Evolutionary conservation across 371 early-diverging fungal genomes (phyloP).

Genomic region (Cokeromyces recurvatus): DNA sequence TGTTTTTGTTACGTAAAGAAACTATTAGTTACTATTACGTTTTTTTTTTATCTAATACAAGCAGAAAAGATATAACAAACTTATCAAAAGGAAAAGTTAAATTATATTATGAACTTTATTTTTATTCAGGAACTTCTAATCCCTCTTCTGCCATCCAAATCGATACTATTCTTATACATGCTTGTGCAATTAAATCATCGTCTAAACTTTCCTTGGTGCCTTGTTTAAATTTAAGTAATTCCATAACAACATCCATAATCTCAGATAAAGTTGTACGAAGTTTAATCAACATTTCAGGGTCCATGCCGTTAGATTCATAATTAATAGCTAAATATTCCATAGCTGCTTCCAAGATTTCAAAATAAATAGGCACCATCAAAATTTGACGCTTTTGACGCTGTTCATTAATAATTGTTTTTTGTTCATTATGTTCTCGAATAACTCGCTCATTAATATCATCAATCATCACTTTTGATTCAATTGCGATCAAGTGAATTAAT

Average conservation of each 20-base stretch:
- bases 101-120: too few species aligned
- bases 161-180: slow-evolving; percentile 38
- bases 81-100: too few species aligned
- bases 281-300: slow-evolving; percentile 38
- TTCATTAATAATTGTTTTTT: slow-evolving; percentile 7
- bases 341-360: slow-evolving; percentile 41
- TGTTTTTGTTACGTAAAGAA: too few species aligned
- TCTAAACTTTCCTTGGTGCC: slow-evolving; percentile 24
- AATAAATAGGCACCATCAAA: slow-evolving; percentile 39
- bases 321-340: slow-evolving; percentile 32
- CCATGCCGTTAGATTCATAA: slow-evolving; percentile 24
- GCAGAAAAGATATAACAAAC: too few species aligned
- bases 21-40: too few species aligned
- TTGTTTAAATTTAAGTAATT: slow-evolving; percentile 33
- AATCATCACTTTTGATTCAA: slow-evolving; percentile 48
- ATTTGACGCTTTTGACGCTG: slow-evolving; percentile 25
- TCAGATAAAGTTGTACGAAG: slow-evolving; percentile 36
- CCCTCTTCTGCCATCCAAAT: slow-evolving; percentile 47
- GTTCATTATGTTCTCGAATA: slow-evolving; percentile 17
- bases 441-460: slow-evolving; percentile 42
- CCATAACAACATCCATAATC: slow-evolving; percentile 40
- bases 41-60: too few species aligned
- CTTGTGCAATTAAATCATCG: slow-evolving; percentile 34
- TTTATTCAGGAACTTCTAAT: slow-evolving; percentile 24
- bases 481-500: slow-evolving; percentile 41